Evolutionary conservation across 495 filamentous ascomycete species (phyloP), one percentile per base, ranked within the genome.

Genomic region (Geopyxis carbonaria): DNA sequence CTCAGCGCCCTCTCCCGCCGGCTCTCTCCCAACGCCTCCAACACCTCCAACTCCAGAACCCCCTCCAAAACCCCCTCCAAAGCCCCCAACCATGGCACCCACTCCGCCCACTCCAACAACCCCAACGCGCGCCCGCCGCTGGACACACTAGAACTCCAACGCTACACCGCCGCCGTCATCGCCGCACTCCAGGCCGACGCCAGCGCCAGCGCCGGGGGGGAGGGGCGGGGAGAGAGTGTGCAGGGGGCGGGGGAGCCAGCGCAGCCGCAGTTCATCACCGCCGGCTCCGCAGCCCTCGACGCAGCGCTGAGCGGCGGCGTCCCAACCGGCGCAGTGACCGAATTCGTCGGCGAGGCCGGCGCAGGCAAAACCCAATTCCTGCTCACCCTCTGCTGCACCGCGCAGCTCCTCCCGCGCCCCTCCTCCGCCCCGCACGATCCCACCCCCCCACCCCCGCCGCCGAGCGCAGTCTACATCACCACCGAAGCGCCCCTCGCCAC

Each of bases 351-450:
- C 25, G 89, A 94, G 62, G 15, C 83, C 59, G 89, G 85, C 51
- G 78, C 80, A 47, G 89, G 89, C 52, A 97, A 97, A 65, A 94
- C 91, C 11, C 91, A 97, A 58, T 75, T 94, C 60, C 80, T 94
- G 15, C 65, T 83, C 4, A 76, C 73, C 24, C 70, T 97, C 19
- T 74, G 86, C 25, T 70, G 93, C 22, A 68, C 84, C 10, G 70
- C 70, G 8, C 89, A 95, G 54, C 78, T 94, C 10, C 75, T 78
- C 3, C 60, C 71, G 2, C n/a, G n/a, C n/a, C n/a, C n/a, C n/a
- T n/a, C n/a, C n/a, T n/a, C n/a, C n/a, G n/a, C n/a, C n/a, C n/a
- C n/a, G n/a, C n/a, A n/a, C n/a, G n/a, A n/a, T n/a, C n/a, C n/a
- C n/a, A n/a, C n/a, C n/a, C n/a, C 78, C 79, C 0, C n/a, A n/a